A percentile compares a stretch with the other conserved stretches of the same genome.
Conservation (phyloP, 2,329 filamentous ascomycete species). For the Penicillium sp. region DNA sequence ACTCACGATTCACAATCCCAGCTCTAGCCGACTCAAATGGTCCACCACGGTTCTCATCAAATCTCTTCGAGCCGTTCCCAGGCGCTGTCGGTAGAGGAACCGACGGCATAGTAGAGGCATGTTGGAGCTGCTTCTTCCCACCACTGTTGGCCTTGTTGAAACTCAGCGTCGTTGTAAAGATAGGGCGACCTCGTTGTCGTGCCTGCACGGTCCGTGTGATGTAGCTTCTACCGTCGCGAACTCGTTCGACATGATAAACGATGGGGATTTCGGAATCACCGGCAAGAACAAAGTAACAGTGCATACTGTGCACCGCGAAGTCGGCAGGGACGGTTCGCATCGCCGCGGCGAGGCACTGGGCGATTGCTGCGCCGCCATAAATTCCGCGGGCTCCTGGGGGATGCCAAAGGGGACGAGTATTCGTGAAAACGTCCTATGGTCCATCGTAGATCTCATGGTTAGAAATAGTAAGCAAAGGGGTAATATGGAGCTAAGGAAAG, state of each 20-base stretch:
- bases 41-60: constrained; percentile 39
- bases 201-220: constrained; percentile 96
- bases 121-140: constrained; percentile 63
- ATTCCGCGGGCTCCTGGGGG: constrained; percentile 90
- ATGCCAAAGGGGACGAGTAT: constrained; percentile 89
- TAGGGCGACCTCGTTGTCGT: constrained; percentile 81
- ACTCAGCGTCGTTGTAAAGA: constrained; percentile 94
- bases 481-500: neutral
- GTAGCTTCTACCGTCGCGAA: constrained; percentile 87
- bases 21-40: constrained; percentile 65
- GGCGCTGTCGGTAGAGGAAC: constrained; percentile 50
- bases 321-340: constrained; percentile 80
- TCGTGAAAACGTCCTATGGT: constrained; percentile 85
- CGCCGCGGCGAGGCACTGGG: constrained; percentile 85
- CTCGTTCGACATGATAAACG: constrained; percentile 91
- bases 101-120: constrained; percentile 67
- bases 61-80: constrained; percentile 33
- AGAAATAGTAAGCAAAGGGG: constrained; percentile 2
- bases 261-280: constrained; percentile 85
- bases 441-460: constrained; percentile 2
- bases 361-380: constrained; percentile 91
- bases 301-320: constrained; percentile 92
- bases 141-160: constrained; percentile 70
- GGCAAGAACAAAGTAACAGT: constrained; percentile 97
- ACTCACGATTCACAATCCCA: constrained; percentile 60